A percentile compares a stretch with the other conserved stretches of the same genome.
phyloP scores from a whole-genome alignment of 257 asterid genomes.

The Gentiana straminea region DNA sequence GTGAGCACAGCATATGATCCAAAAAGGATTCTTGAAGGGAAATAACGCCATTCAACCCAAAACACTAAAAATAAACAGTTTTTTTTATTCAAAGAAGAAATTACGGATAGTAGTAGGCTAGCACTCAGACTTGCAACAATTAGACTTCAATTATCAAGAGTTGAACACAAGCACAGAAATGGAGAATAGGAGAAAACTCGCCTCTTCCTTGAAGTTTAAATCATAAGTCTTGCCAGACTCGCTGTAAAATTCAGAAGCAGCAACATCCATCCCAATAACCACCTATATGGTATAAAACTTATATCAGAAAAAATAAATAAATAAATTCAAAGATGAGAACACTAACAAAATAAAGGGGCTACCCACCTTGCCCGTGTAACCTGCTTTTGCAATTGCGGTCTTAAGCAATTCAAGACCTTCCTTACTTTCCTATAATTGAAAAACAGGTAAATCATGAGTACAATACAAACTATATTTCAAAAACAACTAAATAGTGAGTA shows the following conservation, averaged over 20 bases:
- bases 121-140: not conserved
- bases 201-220: slow-evolving; percentile 98
- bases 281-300: slow-evolving; percentile 30
- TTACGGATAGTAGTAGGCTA: not conserved
- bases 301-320: slow-evolving; percentile 2
- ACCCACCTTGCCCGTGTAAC: slow-evolving; percentile 73
- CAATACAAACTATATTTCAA: not conserved
- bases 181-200: slow-evolving; percentile 8
- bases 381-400: slow-evolving; percentile 95
- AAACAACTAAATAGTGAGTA: no score
- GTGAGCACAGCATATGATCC: not conserved
- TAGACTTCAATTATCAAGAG: no score
- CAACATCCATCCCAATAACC: slow-evolving; percentile 99
- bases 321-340: not conserved
- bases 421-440: slow-evolving; percentile 71
- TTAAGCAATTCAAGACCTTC: slow-evolving; percentile 96
- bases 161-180: no score
- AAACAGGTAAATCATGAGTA: slow-evolving; percentile 7
- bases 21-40: not conserved
- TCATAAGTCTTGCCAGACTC: slow-evolving; percentile 80
- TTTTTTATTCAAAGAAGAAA: not conserved
- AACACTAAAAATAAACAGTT: no score
- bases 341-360: not conserved
- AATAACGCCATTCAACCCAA: not conserved
- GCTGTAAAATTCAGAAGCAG: slow-evolving; percentile 92